Base-by-base conservation (phyloP, 1,284 basidiomycete species). In the Fomitopsis betulina region DNA sequence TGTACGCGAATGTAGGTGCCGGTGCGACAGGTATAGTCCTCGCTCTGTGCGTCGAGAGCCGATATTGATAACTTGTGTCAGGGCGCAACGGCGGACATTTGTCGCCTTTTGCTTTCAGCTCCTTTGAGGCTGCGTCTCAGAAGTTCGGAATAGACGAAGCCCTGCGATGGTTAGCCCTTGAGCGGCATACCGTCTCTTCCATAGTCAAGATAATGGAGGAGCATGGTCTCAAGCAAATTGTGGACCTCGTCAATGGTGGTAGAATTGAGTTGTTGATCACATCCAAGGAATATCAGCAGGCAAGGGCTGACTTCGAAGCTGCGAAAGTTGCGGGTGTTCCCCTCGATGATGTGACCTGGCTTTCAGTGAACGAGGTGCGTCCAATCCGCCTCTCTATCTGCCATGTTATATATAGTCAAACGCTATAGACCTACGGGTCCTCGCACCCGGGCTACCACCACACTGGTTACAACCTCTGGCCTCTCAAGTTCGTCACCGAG, bases 21-120 rank as follows among this genome's bases (percentile, higher is more conserved):
- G 91, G 89, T n/a, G 91, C 90, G 25, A 93, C 89, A 52, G 89
- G 89, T 86, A 65, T 13, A 15, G 37, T 15, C 15, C 37, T 8
- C 7, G 23, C 8, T 43, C n/a, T 33, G 15, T 12, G 17, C 45
- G 8, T 32, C 5, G 47, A 37, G 9, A 6, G 5, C 15, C 2
- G 23, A 19, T 35, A 38, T 40, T 9, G 37, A 38, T 13, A 2
- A 23, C 5, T 3, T 37, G 47, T 3, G 47, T 3, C 45, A 89
- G 89, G 89, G 56, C 75, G 90, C 17, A 93, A 93, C 62, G 90
- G 90, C 0, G 90, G 91, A 0, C 90, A 93, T 66, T 76, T 93
- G 21, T 86, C 85, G 0, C 80, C 86, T 0, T 71, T 71, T 40
- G 68, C 73, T 1, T 86, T 84, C 68, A 58, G 66, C 0, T 72